Evolutionary conservation across 495 filamentous ascomycete genomes (phyloP).

Genomic region (Cercophora scortea): DNA sequence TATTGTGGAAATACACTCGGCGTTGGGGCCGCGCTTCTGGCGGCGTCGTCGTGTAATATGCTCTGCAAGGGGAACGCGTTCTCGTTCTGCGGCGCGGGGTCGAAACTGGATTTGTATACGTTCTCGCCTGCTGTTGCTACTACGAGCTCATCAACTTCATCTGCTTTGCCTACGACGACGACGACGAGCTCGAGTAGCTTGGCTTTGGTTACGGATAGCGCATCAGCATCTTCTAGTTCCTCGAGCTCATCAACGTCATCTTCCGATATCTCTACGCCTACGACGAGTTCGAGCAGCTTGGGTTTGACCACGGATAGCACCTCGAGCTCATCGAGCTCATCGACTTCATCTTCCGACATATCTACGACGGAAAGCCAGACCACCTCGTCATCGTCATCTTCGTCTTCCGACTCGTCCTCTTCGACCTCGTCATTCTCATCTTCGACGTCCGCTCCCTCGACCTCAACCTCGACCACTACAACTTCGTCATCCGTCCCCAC

Average conservation of each 20-base stretch:
- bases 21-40: slow-evolving; percentile 13
- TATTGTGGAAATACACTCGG: slow-evolving; percentile 36
- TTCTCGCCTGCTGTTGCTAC: background rate
- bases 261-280: too few species aligned
- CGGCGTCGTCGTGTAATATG: slow-evolving; percentile 22
- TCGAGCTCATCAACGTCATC: background rate
- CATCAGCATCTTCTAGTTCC: background rate
- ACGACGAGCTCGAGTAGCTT: background rate
- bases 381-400: background rate
- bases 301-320: background rate
- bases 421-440: background rate
- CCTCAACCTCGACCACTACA: background rate
- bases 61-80: slow-evolving; percentile 23
- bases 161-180: too few species aligned
- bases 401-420: background rate
- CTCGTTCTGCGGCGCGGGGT: slow-evolving; percentile 15
- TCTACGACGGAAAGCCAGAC: too few species aligned
- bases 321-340: too few species aligned
- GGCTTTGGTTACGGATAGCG: background rate
- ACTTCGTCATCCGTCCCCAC: background rate
- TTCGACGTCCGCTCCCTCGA: background rate
- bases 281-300: background rate
- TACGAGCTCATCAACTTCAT: background rate
- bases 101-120: slow-evolving; percentile 8
- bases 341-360: background rate